Evolutionary conservation across 306 rosid species (phyloP), one percentile per base, ranked within the genome.

Genomic region (Vigna radiata): DNA sequence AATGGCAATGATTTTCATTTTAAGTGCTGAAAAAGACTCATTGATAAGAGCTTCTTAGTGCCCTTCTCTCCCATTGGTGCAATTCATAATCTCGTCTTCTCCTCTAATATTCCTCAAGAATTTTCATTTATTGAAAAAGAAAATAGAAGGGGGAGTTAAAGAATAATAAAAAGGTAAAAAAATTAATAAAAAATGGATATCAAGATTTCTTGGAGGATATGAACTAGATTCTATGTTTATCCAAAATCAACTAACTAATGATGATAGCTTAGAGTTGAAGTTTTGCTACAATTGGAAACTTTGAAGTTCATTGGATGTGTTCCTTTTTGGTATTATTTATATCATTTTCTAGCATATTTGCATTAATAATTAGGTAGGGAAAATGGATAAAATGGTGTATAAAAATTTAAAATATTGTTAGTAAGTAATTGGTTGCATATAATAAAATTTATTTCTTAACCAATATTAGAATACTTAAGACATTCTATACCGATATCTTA

Each of bases 231-330:
- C 47, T 49, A 50, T 49, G 47, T 53, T 70, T 70, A 47, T 49
- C 21, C 44, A 16, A 29, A 31, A 50, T 11, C 46, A 29, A 31
- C n/a, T 17, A 7, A 11, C 3, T 23, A n/a, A 9, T 49, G 61
- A 10, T 70, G 47, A 50, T 49, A 49, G 11, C 75, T 70, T 50
- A 21, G 47, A 29, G 16, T 70, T 15, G 8, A 29, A 49, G 46
- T 70, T 49, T 29, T 49, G 47, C 61, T 50, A 70, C 31, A 48
- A 69, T 50, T 70, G 12, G 47, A 29, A 70, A 70, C 9, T 5
- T 36, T 36, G 36, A n/a, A n/a, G 47, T 15, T 31, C 23, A 33
- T 31, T 31, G 25, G 16, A 7, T 7, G 25, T 31, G 47, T 31
- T 62, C 68, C 23, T 61, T 61, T 29, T 61, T 61, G 47, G 47